These are phyloP conservation scores for Exophiala lecanii-corni DNA, from an alignment of 2,329 filamentous ascomycete species.

Conservation along the genomic window DNA sequence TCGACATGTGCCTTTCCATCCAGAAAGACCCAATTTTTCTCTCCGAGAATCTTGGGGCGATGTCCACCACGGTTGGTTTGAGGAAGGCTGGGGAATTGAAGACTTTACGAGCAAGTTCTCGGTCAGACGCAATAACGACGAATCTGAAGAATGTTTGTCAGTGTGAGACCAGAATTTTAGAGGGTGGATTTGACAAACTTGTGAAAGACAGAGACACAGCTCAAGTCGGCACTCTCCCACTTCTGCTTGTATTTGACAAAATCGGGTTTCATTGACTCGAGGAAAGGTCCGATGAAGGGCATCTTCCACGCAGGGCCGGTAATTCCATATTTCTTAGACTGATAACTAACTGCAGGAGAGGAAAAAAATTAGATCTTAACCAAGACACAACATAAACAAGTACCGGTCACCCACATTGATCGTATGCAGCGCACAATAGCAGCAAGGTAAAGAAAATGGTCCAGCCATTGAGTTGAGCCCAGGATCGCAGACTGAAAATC, in stretches of 20 bases:
- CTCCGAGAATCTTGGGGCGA: conserved; percentile 86
- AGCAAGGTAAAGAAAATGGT: conserved; percentile 67
- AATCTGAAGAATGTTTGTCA: conserved; percentile 55
- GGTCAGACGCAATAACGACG: conserved; percentile 90
- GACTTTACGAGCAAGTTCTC: conserved; percentile 92
- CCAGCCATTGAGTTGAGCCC: conserved; percentile 49
- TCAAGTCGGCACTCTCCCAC: conserved; percentile 85
- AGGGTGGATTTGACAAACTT: conserved; percentile 69
- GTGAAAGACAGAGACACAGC: conserved; percentile 98
- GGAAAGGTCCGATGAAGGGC: conserved; percentile 91
- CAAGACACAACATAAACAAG: neutral
- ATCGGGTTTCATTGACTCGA: conserved; percentile 85
- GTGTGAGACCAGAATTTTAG: neutral
- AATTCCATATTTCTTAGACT: conserved; percentile 70
- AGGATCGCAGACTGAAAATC: conserved; percentile 16
- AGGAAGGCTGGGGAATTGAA: conserved; percentile 90
- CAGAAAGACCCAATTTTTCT: conserved; percentile 94
- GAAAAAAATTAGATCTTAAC: conserved; percentile 16
- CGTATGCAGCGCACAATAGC: conserved; percentile 70
- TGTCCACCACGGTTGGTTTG: conserved; percentile 94
- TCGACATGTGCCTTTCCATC: conserved; percentile 94
- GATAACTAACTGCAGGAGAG: conserved; percentile 61
- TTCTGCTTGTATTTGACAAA: conserved; percentile 88
- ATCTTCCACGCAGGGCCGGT: conserved; percentile 70
- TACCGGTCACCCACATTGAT: conserved; percentile 65